Base-by-base conservation (phyloP, 2,329 filamentous ascomycete species). In the Fusarium redolens region DNA sequence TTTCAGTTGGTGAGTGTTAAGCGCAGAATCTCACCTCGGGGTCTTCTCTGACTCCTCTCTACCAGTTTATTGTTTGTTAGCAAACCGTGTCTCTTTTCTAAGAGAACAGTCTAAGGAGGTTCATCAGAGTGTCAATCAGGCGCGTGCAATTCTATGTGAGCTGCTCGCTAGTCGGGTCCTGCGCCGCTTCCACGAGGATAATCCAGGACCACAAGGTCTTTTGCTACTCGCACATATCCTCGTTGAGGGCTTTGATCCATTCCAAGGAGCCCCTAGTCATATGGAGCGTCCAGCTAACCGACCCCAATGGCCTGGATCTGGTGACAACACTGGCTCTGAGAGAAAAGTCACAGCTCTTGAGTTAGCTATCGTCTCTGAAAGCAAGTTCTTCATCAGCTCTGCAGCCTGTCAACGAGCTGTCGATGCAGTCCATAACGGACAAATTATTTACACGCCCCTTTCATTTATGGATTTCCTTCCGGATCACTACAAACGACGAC, bases 391-490 rank as follows among this genome's bases (percentile, higher is more conserved):
- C 52, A 85, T 93, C 47, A 88, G 87, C 75, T 89, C 90, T 25
- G 87, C 90, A 1, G 90, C 91, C 0, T 92, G 90, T 68, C 91
- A 92, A 76, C 90, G 90, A 70, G 90, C 93, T 28, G 90, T 94
- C 17, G 89, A 92, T 68, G 91, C 91, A 12, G 91, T 93, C 5
- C 92, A 93, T 72, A 85, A 87, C 22, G 92, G 92, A 4, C 85
- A 90, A 22, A 86, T 94, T 41, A 89, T 92, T 28, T 94, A 93
- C 73, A 93, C 92, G 2, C 91, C 92, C 0, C 88, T 89, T 0
- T 88, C 89, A 0, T 92, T 92, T 73, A 87, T 93, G 76, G 92
- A 93, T 77, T 92, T 94, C 60, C 84, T 94, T 4, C 92, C 92
- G 0, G 92, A 93, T 77, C 90, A 92, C 76, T 93, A 93, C 83